These are phyloP conservation scores for Cystofilobasidium ferigula DNA, from an alignment of 768 basidiomycete species.

Conservation along the genomic window DNA sequence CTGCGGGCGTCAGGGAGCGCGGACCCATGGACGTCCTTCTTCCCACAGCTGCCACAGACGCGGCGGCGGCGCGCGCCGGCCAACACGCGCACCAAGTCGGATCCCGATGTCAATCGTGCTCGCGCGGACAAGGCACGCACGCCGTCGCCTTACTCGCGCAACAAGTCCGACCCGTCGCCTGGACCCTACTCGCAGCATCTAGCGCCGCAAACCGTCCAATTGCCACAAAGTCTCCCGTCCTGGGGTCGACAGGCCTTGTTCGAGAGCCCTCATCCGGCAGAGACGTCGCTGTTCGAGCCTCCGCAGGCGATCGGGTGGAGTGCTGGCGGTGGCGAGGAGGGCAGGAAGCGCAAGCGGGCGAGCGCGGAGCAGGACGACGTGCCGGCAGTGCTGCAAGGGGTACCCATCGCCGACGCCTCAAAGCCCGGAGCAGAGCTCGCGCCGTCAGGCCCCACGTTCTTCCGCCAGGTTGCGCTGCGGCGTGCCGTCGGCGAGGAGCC, in stretches of 20 bases:
- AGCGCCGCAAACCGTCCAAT: neutral
- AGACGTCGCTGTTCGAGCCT: neutral
- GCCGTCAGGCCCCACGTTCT: neutral
- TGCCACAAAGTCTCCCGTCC: neutral
- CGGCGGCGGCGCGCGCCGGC: neutral
- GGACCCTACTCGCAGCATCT: neutral
- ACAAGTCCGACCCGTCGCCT: neutral
- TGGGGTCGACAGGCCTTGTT: neutral
- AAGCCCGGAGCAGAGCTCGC: neutral
- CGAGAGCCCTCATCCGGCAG: neutral
- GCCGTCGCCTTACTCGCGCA: neutral
- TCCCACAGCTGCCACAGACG: neutral
- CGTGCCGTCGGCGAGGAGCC: neutral
- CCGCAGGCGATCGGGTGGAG: neutral
- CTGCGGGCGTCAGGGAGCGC: too few species aligned
- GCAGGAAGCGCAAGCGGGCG: neutral
- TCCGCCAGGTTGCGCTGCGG: neutral
- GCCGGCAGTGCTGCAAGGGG: neutral
- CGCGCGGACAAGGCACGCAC: neutral
- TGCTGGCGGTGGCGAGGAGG: neutral
- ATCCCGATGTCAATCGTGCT: neutral
- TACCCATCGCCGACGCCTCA: neutral
- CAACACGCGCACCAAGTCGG: neutral
- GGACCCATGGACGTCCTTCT: constrained; percentile 2
- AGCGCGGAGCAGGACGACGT: neutral